A percentile compares a stretch with the other conserved stretches of the same genome.
These are phyloP conservation scores for Lentinula aciculospora DNA, from an alignment of 768 basidiomycete species.

Conservation along the genomic window DNA sequence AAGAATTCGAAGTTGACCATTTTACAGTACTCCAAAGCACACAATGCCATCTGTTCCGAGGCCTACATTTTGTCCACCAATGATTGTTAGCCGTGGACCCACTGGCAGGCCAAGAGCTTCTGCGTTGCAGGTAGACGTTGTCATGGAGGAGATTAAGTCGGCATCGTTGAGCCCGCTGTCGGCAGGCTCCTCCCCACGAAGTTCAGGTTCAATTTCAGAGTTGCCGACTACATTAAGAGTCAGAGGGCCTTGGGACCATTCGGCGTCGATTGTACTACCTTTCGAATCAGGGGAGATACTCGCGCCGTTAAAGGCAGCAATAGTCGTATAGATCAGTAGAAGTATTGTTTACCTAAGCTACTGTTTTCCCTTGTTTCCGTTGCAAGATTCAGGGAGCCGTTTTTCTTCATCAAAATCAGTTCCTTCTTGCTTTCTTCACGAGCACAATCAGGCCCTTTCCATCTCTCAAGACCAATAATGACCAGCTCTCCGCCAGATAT, in stretches of 20 bases:
- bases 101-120: constrained; percentile 14
- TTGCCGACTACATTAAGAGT: constrained; percentile 5
- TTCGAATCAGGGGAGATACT: constrained; percentile 45
- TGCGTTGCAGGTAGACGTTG: constrained; percentile 16
- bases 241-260: constrained; percentile 59
- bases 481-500: constrained; percentile 79
- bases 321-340: constrained; percentile 10
- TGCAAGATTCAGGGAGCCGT: background rate
- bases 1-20: constrained; percentile 9
- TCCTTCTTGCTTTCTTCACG: constrained; percentile 5
- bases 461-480: constrained; percentile 43
- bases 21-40: constrained; percentile 48
- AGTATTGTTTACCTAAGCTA: background rate
- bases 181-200: background rate
- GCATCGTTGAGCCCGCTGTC: background rate
- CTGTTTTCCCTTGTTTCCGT: background rate
- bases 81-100: constrained; percentile 17
- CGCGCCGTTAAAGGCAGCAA: constrained; percentile 36
- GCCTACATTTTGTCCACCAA: constrained; percentile 39
- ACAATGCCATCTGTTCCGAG: constrained; percentile 61
- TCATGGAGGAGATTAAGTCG: constrained; percentile 17
- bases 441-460: background rate
- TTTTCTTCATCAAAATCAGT: constrained; percentile 2
- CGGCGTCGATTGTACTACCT: constrained; percentile 32
- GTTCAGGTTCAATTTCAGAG: background rate